Evolutionary conservation across 768 basidiomycete species (phyloP).

Genomic region (Podaxis pistillaris): DNA sequence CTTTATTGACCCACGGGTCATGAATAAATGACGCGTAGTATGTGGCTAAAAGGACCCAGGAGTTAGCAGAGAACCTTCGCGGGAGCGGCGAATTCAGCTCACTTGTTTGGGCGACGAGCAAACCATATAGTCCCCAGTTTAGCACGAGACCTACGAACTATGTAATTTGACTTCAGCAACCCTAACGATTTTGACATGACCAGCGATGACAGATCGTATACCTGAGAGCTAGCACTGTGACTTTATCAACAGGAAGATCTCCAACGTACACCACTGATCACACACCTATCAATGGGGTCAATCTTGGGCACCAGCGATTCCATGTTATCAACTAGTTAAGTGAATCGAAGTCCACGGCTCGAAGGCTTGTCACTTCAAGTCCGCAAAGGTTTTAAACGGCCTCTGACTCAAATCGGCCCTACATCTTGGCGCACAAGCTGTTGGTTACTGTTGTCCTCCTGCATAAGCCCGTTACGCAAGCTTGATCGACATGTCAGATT

Average conservation of each 20-base stretch:
- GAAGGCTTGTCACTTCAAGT: not conserved
- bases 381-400: not conserved
- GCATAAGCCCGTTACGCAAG: too few relatives aligned
- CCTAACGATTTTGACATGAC: too few relatives aligned
- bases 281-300: slow-evolving; percentile 5
- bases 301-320: not conserved
- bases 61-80: not conserved
- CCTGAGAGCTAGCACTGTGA: slow-evolving; percentile 3
- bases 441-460: not conserved
- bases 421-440: not conserved
- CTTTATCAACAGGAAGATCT: not conserved
- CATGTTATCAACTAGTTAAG: not conserved
- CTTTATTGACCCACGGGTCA: not conserved
- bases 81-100: not conserved
- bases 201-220: not conserved
- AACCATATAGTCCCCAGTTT: slow-evolving; percentile 6
- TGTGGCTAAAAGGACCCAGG: not conserved
- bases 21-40: not conserved
- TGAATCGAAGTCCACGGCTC: not conserved
- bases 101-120: slow-evolving; percentile 3
- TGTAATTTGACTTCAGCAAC: not conserved
- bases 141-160: slow-evolving; percentile 6
- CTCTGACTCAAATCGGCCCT: not conserved
- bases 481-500: too few relatives aligned
- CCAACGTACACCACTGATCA: not conserved